Conservation (phyloP, 2,329 filamentous ascomycete species). For the Fusarium coffeatum region DNA sequence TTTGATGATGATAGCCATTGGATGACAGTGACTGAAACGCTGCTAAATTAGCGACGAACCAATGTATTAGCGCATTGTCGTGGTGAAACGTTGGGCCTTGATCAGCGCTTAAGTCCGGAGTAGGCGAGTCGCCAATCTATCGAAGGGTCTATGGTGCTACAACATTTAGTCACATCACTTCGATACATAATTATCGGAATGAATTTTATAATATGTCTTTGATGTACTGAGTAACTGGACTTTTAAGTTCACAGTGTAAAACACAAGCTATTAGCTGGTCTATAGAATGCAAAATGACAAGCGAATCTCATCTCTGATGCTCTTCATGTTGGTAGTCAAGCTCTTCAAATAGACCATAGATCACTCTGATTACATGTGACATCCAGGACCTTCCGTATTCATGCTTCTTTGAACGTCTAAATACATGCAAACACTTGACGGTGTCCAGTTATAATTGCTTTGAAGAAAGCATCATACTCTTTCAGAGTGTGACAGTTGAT, state of each 20-base stretch:
- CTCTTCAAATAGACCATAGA: not conserved
- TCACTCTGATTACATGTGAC: not conserved
- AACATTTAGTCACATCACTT: not conserved
- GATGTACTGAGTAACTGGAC: not conserved
- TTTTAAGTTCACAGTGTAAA: not conserved
- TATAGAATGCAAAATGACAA: not conserved
- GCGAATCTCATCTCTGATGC: not conserved
- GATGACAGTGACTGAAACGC: slow-evolving; percentile 15
- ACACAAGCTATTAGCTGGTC: too few relatives aligned
- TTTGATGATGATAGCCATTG: slow-evolving; percentile 8
- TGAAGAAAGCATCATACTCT: not conserved
- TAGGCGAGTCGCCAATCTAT: not conserved
- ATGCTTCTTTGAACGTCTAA: not conserved
- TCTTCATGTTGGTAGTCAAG: not conserved
- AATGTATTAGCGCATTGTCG: slow-evolving; percentile 15
- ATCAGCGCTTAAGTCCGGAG: slow-evolving; percentile 16
- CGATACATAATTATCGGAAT: not conserved
- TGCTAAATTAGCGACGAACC: slow-evolving; percentile 5
- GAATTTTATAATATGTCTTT: not conserved
- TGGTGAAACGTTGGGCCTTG: slow-evolving; percentile 25
- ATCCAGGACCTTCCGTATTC: not conserved
- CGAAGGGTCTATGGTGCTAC: not conserved
- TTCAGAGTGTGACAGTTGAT: not conserved
- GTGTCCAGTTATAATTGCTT: not conserved
- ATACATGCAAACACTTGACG: not conserved